Evolutionary conservation across 768 basidiomycete species (phyloP).

Genomic region (Trametes cinnabarina): DNA sequence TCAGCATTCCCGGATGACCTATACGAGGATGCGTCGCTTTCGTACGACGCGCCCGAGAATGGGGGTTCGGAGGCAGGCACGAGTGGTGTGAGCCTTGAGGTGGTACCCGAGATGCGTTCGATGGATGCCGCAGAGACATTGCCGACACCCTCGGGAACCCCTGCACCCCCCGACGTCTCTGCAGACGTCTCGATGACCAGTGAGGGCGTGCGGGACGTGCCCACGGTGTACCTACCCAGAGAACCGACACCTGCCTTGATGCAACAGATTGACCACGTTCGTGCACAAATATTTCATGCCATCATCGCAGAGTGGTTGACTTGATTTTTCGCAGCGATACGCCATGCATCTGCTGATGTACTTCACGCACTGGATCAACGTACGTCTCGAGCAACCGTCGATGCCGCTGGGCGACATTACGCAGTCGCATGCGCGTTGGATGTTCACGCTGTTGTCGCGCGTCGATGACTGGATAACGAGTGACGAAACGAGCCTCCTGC

Average conservation of each 20-base stretch:
- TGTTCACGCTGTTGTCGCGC: constrained; percentile 69
- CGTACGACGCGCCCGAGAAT: constrained; percentile 12
- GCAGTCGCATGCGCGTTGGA: constrained; percentile 69
- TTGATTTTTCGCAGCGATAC: constrained; percentile 45
- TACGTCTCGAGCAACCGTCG: constrained; percentile 45
- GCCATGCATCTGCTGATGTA: constrained; percentile 81
- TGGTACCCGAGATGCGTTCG: constrained; percentile 40
- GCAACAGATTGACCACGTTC: constrained; percentile 65
- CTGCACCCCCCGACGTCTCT: constrained; percentile 17
- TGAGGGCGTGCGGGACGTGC: not conserved
- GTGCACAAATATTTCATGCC: constrained; percentile 19
- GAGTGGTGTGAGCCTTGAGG: constrained; percentile 36
- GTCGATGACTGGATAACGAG: constrained; percentile 68
- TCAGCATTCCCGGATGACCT: constrained; percentile 37
- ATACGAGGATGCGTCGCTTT: constrained; percentile 7
- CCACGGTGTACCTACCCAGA: constrained; percentile 30
- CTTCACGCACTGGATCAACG: constrained; percentile 77
- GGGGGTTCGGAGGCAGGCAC: constrained; percentile 14
- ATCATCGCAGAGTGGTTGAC: constrained; percentile 16
- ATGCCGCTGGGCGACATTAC: constrained; percentile 41
- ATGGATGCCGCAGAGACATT: constrained; percentile 37
- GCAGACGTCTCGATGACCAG: not conserved
- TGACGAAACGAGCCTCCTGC: constrained; percentile 75
- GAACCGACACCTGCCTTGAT: constrained; percentile 61
- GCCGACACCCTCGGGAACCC: constrained; percentile 42